Conservation (phyloP, 192 early-diverging fungal genomes). For the Dissophora ornata region DNA sequence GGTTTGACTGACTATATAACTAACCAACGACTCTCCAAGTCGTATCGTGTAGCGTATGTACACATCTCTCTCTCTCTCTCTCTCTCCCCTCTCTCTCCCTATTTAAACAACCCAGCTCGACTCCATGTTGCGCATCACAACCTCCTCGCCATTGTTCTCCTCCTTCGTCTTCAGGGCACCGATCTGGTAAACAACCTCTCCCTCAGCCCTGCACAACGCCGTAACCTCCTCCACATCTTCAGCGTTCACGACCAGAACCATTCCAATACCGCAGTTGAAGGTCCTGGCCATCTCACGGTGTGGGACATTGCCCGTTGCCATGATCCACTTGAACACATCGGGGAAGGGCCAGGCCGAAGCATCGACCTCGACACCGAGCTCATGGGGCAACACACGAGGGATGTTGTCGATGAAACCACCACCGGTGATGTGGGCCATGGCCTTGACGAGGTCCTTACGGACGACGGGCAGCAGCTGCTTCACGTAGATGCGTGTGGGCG, state of each 20-base stretch:
- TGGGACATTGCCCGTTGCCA: constrained; percentile 82
- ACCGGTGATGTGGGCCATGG: constrained; percentile 98
- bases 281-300: constrained; percentile 93
- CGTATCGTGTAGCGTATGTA: no score
- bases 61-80: no score
- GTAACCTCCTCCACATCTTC: constrained; percentile 72
- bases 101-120: constrained; percentile 45
- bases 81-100: no score
- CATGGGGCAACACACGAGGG: constrained; percentile 90
- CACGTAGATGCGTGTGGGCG: constrained; percentile 97
- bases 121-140: constrained; percentile 59
- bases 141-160: constrained; percentile 62
- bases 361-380: constrained; percentile 87
- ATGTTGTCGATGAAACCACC: constrained; percentile 99
- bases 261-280: constrained; percentile 99
- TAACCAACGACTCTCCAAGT: no score
- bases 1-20: no score
- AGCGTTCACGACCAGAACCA: constrained; percentile 88
- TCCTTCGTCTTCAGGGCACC: constrained; percentile 69
- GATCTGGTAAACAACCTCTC: constrained; percentile 79
- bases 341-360: constrained; percentile 84
- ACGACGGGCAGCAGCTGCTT: constrained; percentile 89
- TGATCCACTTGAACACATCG: constrained; percentile 96
- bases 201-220: constrained; percentile 64
- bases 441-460: constrained; percentile 84